A percentile compares a stretch with the other conserved stretches of the same genome.
Evolutionary conservation across 139 green algal species (phyloP).

Genomic region (Micromonas commoda): DNA sequence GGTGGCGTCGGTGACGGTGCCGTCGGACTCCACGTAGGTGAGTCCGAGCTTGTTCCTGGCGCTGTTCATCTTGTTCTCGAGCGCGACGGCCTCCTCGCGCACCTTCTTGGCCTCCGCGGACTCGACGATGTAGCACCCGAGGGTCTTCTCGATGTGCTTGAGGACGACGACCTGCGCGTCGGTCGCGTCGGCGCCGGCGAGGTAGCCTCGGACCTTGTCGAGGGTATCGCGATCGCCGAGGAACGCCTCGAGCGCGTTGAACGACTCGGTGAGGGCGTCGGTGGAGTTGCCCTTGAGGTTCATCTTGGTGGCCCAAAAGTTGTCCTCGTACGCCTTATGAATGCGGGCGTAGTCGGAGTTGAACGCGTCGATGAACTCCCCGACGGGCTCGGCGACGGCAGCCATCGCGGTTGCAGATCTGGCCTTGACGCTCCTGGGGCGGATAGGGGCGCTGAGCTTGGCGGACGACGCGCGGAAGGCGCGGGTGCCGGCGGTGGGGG

Average conservation of each 20-base stretch:
- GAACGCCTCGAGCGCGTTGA: constrained; percentile 61
- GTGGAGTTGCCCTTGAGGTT: constrained; percentile 24
- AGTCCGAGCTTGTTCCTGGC: constrained; percentile 57
- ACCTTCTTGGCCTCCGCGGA: constrained; percentile 27
- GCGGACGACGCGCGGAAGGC: too few relatives aligned
- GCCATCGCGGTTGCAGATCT: too few relatives aligned
- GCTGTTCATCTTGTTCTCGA: constrained; percentile 55
- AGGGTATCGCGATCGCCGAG: constrained; percentile 49
- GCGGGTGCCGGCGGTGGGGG: too few relatives aligned
- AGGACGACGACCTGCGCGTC: constrained; percentile 38
- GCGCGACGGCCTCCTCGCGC: constrained; percentile 52
- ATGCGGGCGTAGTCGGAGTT: constrained; percentile 45
- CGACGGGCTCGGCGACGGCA: neutral
- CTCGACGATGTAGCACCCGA: constrained; percentile 61
- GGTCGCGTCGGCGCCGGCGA: constrained; percentile 28
- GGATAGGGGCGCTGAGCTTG: too few relatives aligned
- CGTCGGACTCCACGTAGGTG: constrained; percentile 51
- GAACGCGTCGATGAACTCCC: constrained; percentile 34
- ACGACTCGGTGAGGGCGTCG: constrained; percentile 53
- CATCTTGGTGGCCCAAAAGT: constrained; percentile 67
- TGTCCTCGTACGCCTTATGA: constrained; percentile 51
- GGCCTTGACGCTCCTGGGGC: too few relatives aligned
- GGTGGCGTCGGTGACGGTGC: neutral
- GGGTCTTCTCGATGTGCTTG: constrained; percentile 59
- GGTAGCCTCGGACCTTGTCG: constrained; percentile 19